A percentile compares a stretch with the other conserved stretches of the same genome.
Evolutionary conservation across 2,329 filamentous ascomycete genomes (phyloP).

Genomic region (Colletotrichum camelliae): DNA sequence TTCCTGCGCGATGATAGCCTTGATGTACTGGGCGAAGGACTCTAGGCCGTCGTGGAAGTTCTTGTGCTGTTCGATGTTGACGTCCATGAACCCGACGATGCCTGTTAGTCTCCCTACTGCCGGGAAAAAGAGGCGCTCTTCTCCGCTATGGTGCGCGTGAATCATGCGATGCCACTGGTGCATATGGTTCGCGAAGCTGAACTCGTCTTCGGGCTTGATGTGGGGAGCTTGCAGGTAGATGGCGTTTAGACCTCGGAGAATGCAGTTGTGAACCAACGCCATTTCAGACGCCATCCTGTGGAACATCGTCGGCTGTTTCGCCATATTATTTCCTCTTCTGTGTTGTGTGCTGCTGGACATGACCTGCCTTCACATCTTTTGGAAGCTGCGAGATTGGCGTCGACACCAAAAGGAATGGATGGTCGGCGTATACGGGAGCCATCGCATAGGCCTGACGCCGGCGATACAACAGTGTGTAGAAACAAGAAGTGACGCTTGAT

Average conservation of each 20-base stretch:
- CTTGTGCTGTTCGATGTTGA: conserved; percentile 45
- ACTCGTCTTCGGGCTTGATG: conserved; percentile 36
- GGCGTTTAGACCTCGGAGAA: conserved; percentile 41
- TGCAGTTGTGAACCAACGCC: conserved; percentile 37
- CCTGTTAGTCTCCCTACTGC: conserved; percentile 38
- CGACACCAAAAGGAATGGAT: background rate
- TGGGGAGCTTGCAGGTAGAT: conserved; percentile 41
- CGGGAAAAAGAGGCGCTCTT: conserved; percentile 44
- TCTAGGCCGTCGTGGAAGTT: conserved; percentile 39
- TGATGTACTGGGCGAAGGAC: conserved; percentile 30
- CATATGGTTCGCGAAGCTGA: conserved; percentile 37
- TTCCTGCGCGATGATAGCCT: conserved; percentile 23
- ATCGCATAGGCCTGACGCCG: background rate
- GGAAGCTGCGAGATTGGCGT: background rate
- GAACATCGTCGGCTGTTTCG: background rate
- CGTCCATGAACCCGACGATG: conserved; percentile 41
- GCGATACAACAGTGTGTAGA: background rate
- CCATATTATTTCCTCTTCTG: background rate
- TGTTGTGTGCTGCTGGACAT: no score
- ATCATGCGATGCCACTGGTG: conserved; percentile 35
- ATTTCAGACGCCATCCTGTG: conserved; percentile 26
- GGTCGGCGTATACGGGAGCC: conserved; percentile 9
- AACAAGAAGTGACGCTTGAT: background rate
- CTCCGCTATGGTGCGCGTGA: conserved; percentile 40
- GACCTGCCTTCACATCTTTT: background rate